Evolutionary conservation across 768 basidiomycete species (phyloP).

Genomic region (Lactifluus echinatus): DNA sequence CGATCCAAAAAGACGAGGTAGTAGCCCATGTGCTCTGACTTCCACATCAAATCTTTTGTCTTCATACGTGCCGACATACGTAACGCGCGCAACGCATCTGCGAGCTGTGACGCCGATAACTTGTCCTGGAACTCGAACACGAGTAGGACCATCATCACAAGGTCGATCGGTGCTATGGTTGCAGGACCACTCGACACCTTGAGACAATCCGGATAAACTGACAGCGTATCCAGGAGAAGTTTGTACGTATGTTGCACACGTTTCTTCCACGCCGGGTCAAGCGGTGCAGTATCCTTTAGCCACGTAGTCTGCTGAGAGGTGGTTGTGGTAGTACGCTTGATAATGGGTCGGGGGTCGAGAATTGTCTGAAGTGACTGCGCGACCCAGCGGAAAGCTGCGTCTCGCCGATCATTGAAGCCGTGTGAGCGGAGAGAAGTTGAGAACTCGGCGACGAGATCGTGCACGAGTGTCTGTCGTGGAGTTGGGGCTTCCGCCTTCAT

Average conservation of each 20-base stretch:
- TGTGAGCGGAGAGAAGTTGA: constrained; percentile 24
- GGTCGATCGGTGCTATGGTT: constrained; percentile 20
- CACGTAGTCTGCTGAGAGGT: constrained; percentile 42
- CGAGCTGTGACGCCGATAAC: constrained; percentile 1
- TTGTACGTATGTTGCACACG: constrained; percentile 11
- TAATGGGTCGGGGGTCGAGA: constrained; percentile 32
- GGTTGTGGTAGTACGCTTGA: constrained; percentile 24
- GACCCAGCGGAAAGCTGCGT: constrained; percentile 50
- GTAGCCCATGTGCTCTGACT: constrained; percentile 6
- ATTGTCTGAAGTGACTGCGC: constrained; percentile 46
- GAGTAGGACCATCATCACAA: constrained; percentile 17
- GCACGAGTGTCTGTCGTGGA: constrained; percentile 21
- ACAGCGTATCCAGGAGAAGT: constrained; percentile 12
- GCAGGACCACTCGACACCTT: constrained; percentile 13
- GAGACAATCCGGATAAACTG: constrained; percentile 3
- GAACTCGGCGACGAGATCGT: constrained; percentile 18
- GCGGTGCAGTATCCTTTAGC: constrained; percentile 28
- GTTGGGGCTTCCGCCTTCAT: constrained; percentile 24
- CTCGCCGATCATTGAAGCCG: constrained; percentile 45
- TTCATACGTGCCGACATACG: constrained; percentile 14
- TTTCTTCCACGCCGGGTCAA: constrained; percentile 5
- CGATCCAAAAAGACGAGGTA: constrained; percentile 9
- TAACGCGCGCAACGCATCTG: constrained; percentile 3
- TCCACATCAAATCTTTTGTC: constrained; percentile 18
- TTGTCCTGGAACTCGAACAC: constrained; percentile 9